phyloP scores from a whole-genome alignment of 768 basidiomycete species.

The Boletales sp. region DNA sequence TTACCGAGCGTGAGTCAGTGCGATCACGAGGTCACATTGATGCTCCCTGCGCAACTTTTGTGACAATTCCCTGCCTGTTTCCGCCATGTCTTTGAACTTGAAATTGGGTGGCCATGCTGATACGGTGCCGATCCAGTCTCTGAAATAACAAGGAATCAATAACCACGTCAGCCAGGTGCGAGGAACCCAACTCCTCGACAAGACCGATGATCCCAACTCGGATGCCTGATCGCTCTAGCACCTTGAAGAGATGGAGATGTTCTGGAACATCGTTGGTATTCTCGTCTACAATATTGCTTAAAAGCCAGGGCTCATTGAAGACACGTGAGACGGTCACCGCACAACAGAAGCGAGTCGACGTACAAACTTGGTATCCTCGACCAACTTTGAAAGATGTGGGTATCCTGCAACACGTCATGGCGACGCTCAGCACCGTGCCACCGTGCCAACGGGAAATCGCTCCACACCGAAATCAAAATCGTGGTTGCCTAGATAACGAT shows the following conservation, averaged over 20 bases:
- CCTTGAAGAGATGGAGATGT: constrained; percentile 53
- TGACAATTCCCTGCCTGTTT: constrained; percentile 72
- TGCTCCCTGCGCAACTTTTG: constrained; percentile 64
- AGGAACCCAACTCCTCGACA: constrained; percentile 65
- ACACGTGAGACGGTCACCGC: neutral
- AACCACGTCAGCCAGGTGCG: neutral
- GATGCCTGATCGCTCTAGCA: constrained; percentile 68
- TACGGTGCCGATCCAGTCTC: constrained; percentile 88
- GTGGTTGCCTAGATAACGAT: constrained; percentile 64
- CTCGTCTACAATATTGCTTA: constrained; percentile 82
- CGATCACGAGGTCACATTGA: constrained; percentile 78
- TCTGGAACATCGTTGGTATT: constrained; percentile 61
- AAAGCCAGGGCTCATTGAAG: constrained; percentile 76
- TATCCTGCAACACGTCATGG: constrained; percentile 42
- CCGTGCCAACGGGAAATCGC: neutral
- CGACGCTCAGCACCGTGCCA: neutral
- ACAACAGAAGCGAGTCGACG: constrained; percentile 20
- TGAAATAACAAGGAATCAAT: constrained; percentile 25
- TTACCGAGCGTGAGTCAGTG: constrained; percentile 79
- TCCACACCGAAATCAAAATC: constrained; percentile 82
- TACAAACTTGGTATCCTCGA: constrained; percentile 73
- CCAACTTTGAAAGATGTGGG: constrained; percentile 61
- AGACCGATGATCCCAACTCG: constrained; percentile 82
- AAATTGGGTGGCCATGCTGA: constrained; percentile 84
- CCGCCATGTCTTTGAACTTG: constrained; percentile 68